Evolutionary conservation across 192 early-diverging fungal genomes (phyloP).

Genomic region (Allomyces macrogynus): DNA sequence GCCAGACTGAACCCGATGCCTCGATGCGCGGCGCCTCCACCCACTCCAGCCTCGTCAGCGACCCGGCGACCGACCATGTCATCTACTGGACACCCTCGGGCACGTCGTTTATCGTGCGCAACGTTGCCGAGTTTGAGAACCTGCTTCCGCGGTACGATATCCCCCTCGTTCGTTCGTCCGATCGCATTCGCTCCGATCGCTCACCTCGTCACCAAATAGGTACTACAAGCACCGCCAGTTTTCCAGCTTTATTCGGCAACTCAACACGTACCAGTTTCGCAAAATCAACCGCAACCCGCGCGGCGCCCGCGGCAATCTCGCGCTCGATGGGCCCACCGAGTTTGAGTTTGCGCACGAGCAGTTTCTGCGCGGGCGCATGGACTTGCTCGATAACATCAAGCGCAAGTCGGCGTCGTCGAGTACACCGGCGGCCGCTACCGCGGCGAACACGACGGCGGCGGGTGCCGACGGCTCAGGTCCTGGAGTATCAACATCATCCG

Average conservation of each 20-base stretch:
- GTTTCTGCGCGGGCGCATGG: background rate
- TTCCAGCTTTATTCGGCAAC: background rate
- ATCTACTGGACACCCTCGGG: background rate
- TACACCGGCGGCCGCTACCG: background rate
- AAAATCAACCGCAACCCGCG: background rate
- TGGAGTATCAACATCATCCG: background rate
- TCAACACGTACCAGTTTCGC: background rate
- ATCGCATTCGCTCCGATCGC: no score
- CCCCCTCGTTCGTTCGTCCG: no score
- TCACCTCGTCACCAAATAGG: background rate
- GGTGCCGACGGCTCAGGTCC: background rate
- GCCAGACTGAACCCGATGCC: no score
- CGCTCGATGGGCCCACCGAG: background rate
- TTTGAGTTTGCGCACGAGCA: background rate
- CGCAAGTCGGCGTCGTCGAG: background rate
- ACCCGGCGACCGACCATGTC: background rate
- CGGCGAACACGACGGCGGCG: background rate
- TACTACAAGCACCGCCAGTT: conserved; percentile 1
- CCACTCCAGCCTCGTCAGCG: background rate
- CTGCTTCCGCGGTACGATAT: background rate
- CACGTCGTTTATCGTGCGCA: background rate
- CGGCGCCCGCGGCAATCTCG: background rate
- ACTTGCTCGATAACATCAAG: background rate
- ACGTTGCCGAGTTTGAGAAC: background rate
- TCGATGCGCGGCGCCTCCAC: no score